These are phyloP conservation scores for Penicillium verrucosum DNA, from an alignment of 2,329 filamentous ascomycete genomes.

Conservation along the genomic window DNA sequence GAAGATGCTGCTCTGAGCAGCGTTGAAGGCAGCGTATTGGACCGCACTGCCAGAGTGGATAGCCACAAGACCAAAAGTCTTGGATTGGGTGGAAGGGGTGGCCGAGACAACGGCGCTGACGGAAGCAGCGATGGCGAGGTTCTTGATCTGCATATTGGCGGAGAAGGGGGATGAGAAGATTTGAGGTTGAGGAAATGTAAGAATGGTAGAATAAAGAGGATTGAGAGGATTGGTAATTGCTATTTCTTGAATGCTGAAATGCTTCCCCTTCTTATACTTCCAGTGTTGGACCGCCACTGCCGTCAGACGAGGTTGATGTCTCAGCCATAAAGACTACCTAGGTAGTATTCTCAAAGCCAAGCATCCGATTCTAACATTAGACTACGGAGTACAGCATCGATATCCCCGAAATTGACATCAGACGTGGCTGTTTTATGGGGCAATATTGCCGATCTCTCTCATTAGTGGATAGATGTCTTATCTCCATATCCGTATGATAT, in stretches of 20 bases:
- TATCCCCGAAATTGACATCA: conserved; percentile 2
- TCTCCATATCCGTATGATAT: not conserved
- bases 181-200: not conserved
- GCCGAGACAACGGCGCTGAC: conserved; percentile 30
- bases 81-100: conserved; percentile 24
- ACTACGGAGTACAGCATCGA: not conserved
- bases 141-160: conserved; percentile 31
- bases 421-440: not conserved
- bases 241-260: not conserved
- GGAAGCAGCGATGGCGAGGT: conserved; percentile 27
- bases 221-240: not conserved
- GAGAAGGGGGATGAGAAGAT: not conserved
- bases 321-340: not conserved
- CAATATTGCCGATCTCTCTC: not conserved
- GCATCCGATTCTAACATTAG: not conserved
- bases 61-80: conserved; percentile 50
- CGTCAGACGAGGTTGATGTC: conserved; percentile 5
- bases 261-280: conserved; percentile 1
- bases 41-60: conserved; percentile 51
- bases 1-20: conserved; percentile 45
- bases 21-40: conserved; percentile 49
- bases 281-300: not conserved
- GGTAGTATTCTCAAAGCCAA: not conserved
- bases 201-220: too few relatives aligned
- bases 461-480: not conserved